Evolutionary conservation across 1,284 basidiomycete genomes (phyloP).

Genomic region (Boletus calvinii): DNA sequence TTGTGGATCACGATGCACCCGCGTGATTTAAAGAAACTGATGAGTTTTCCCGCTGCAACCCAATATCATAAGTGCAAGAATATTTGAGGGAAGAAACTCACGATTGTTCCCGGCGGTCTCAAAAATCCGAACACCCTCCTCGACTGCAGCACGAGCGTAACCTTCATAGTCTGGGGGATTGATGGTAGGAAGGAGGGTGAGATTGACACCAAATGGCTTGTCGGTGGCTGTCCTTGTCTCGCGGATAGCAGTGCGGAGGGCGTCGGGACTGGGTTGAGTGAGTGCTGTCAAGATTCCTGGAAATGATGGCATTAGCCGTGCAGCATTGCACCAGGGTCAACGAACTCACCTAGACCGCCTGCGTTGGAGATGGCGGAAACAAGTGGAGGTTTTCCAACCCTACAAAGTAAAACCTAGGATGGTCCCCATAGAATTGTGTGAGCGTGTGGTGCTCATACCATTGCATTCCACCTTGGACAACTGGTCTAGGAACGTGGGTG

Average conservation of each 20-base stretch:
- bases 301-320: not conserved
- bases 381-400: conserved; percentile 76
- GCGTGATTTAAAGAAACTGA: conserved; percentile 78
- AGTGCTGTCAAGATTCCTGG: conserved; percentile 82
- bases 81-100: conserved; percentile 35
- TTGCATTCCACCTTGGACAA: conserved; percentile 86
- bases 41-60: conserved; percentile 66
- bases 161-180: conserved; percentile 90
- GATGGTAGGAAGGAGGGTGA: conserved; percentile 88
- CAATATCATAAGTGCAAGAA: not conserved
- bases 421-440: conserved; percentile 1
- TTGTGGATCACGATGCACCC: conserved; percentile 87
- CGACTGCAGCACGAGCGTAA: conserved; percentile 79
- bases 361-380: conserved; percentile 84
- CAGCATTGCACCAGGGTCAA: not conserved
- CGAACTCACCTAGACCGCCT: conserved; percentile 70
- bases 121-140: conserved; percentile 86
- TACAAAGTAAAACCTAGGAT: conserved; percentile 32
- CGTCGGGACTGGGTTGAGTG: conserved; percentile 84
- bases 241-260: conserved; percentile 80
- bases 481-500: conserved; percentile 46
- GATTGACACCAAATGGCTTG: conserved; percentile 89
- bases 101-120: conserved; percentile 94
- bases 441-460: conserved; percentile 48
- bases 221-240: conserved; percentile 70